Base-by-base conservation (phyloP, 352 stramenopile genomes). In the Phytopythium sindhum region DNA sequence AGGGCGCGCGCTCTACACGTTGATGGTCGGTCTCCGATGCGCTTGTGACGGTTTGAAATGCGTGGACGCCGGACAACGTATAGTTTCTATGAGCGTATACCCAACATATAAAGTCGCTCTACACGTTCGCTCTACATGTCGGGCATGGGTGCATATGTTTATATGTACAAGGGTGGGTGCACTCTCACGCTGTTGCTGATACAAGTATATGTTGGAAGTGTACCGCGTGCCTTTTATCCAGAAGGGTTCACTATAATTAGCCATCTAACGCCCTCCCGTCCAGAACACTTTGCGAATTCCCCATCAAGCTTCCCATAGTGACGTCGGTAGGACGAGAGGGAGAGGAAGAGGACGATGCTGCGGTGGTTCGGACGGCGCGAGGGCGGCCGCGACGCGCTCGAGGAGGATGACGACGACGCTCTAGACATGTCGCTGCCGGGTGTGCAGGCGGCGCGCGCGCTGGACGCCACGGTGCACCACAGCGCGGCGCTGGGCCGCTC, bases 361-460 rank as follows among this genome's bases (percentile, higher is more conserved):
- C 29, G 35, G 10, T 59, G 53, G 53, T 48, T 54, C 47, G 47
- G 24, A 0, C 41, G 42, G 11, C 48, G 48, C 48, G 48, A 2
- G 9, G n/a, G n/a, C 24, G 48, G 48, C 26, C n/a, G n/a, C 11
- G 31, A 29, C 21, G 12, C 2, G 21, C 28, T 15, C 51, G 19
- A 9, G 10, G 58, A 70, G 14, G 41, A 66, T 26, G 47, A 63
- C 12, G 47, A 63, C 12, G 59, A 66, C 37, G 37, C 28, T 31
- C 42, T 63, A 29, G 63, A 66, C 42, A 65, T 68, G 57, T 61
- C 73, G 19, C 61, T 70, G 41, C 62, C 70, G 21, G 50, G 37
- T 19, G 19, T 48, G 17, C 41, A 48, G 41, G 41, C 41, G 35
- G 61, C 71, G 44, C 39, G 28, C 29, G 41, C 45, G 21, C n/a